Conservation (phyloP, 805 yeast genomes). For the Kodamaea laetipori region DNA sequence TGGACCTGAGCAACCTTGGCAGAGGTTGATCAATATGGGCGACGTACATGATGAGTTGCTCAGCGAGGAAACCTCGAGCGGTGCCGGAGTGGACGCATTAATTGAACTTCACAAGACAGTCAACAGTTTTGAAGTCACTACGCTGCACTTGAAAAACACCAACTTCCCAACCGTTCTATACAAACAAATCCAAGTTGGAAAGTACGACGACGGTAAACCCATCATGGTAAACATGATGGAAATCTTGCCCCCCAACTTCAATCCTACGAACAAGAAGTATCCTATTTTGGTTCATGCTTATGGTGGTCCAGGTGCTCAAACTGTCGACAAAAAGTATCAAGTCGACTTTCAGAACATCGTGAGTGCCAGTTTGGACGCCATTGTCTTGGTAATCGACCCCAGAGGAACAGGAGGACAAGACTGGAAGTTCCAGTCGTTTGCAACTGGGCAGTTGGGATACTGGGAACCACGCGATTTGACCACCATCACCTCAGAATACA, state of each 20-base stretch:
- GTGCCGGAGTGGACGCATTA: slow-evolving; percentile 13
- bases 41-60: slow-evolving; percentile 15
- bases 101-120: slow-evolving; percentile 16
- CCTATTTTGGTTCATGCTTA: slow-evolving; percentile 70
- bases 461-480: slow-evolving; percentile 78
- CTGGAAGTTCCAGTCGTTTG: slow-evolving; percentile 64
- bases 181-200: slow-evolving; percentile 31
- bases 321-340: slow-evolving; percentile 47
- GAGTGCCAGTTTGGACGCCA: slow-evolving; percentile 56
- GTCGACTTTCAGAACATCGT: slow-evolving; percentile 62
- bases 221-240: slow-evolving; percentile 56
- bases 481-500: slow-evolving; percentile 51
- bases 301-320: slow-evolving; percentile 82
- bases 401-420: slow-evolving; percentile 83
- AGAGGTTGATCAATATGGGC: slow-evolving; percentile 23
- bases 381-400: slow-evolving; percentile 72
- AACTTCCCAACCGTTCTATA: slow-evolving; percentile 55
- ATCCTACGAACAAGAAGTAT: slow-evolving; percentile 45
- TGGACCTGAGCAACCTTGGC: slow-evolving; percentile 31
- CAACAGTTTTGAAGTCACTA: slow-evolving; percentile 22
- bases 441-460: slow-evolving; percentile 59
- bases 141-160: slow-evolving; percentile 28
- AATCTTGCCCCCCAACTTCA: slow-evolving; percentile 59
- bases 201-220: slow-evolving; percentile 29
- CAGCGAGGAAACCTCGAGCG: slow-evolving; percentile 2